Conservation (phyloP, 768 basidiomycete species). For the Panaeolus cyanescens region DNA sequence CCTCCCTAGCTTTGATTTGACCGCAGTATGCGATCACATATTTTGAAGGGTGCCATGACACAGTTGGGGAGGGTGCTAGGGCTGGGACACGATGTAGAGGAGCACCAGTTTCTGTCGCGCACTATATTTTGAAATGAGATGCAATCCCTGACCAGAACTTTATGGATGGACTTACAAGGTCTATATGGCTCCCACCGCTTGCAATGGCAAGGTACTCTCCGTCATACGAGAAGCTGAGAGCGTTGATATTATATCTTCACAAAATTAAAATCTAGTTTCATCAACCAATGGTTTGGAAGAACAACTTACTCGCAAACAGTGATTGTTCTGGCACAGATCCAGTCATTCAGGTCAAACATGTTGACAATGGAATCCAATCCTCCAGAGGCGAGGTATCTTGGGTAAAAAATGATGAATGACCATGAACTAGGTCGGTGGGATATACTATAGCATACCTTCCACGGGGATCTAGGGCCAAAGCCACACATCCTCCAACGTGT, state of each 20-base stretch:
- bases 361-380: slow-evolving; percentile 84
- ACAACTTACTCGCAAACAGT: slow-evolving; percentile 75
- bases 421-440: not conserved
- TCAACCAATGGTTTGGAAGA: not conserved
- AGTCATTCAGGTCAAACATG: slow-evolving; percentile 76
- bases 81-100: slow-evolving; percentile 79
- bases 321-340: slow-evolving; percentile 79
- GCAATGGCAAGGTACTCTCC: slow-evolving; percentile 84
- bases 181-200: slow-evolving; percentile 70
- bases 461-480: slow-evolving; percentile 78
- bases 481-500: slow-evolving; percentile 80
- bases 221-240: slow-evolving; percentile 79
- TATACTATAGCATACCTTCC: slow-evolving; percentile 48
- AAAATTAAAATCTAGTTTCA: slow-evolving; percentile 5
- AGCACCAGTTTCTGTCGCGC: slow-evolving; percentile 74
- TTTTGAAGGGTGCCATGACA: slow-evolving; percentile 82
- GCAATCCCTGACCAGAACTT: not conserved
- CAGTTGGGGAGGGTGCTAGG: slow-evolving; percentile 70
- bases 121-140: slow-evolving; percentile 40
- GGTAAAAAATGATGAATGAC: slow-evolving; percentile 8
- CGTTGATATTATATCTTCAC: slow-evolving; percentile 66
- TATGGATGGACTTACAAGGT: slow-evolving; percentile 59
- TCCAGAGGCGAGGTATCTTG: slow-evolving; percentile 78
- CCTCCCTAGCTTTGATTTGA: slow-evolving; percentile 68
- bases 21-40: slow-evolving; percentile 84